Evolutionary conservation across 306 rosid species (phyloP), one percentile per base, ranked within the genome.

Genomic region (Pachyrhizus erosus): DNA sequence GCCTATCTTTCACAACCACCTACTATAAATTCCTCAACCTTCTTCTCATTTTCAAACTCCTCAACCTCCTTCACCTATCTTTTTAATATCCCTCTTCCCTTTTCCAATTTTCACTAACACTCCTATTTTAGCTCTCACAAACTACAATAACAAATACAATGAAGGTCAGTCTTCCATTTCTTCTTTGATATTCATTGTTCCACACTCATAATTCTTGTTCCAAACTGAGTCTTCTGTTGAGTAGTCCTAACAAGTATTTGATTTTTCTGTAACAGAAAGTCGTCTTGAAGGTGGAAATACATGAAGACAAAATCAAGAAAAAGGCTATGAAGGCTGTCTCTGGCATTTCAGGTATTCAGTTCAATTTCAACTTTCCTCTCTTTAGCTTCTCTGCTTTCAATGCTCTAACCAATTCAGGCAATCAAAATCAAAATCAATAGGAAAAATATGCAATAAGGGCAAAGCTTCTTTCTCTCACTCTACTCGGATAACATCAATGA

Each of bases 281-380:
- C n/a, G 87, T 90, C 61, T 12, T 91, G 83, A 89, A 82, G 49
- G 37, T 93, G 85, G 80, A 73, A n/a, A 0, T 89, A 23, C 1
- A 80, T 43, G 90, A 93, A 2, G 87, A 90, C 43, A 88, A 1
- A 73, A 15, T 33, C 37, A 91, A 80, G 88, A 43, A 74, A 58
- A 93, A 89, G 51, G 88, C 90, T 34, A 86, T 89, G 94, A 87
- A 31, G 80, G 72, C 78, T 43, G 93, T 87, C 45, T 91, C 94
- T 40, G 90, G 88, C 40, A 60, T 91, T 12, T 54, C 71, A 81
- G 94, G 97, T 92, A 90, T 9, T 29, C 0, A 52, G 2, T 21
- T 23, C 0, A 18, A 2, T 37, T 37, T 37, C 42, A 37, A n/a
- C n/a, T n/a, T n/a, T 7, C 14, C 29, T 21, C 11, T 52, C 24